Percentiles rank a stretch among this genome's conserved stretches.
Conservation (phyloP, 2,329 filamentous ascomycete species). For the Fusarium sp. region DNA sequence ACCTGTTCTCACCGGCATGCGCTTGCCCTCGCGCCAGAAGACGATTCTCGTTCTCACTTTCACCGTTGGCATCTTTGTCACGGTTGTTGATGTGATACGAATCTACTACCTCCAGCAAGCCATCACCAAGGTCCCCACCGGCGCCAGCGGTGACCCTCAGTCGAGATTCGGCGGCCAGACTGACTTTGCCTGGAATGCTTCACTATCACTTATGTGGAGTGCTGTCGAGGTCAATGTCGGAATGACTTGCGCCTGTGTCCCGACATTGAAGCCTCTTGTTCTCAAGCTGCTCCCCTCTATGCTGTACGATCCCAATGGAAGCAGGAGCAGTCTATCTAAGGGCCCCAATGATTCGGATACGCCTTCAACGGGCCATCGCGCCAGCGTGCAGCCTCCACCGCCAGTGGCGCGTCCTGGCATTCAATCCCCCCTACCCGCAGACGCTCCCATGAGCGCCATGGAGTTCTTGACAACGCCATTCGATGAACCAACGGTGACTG, state of each 20-base stretch:
- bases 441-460: constrained; percentile 51
- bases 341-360: constrained; percentile 47
- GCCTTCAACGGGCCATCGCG: constrained; percentile 39
- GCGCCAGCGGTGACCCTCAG: constrained; percentile 50
- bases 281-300: constrained; percentile 70
- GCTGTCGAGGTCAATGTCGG: constrained; percentile 91
- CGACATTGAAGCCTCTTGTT: constrained; percentile 88
- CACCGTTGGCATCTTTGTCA: constrained; percentile 86
- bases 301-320: constrained; percentile 64
- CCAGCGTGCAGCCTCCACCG: constrained; percentile 40
- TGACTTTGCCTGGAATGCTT: constrained; percentile 79
- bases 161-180: constrained; percentile 63
- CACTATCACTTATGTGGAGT: constrained; percentile 92
- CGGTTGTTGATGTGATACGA: constrained; percentile 87
- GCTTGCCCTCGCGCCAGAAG: constrained; percentile 86
- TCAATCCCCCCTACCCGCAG: constrained; percentile 38
- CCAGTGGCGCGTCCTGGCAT: constrained; percentile 32
- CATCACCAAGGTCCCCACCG: constrained; percentile 57
- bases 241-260: constrained; percentile 92
- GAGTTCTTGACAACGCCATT: constrained; percentile 62
- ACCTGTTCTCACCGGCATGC: constrained; percentile 88
- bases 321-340: constrained; percentile 46
- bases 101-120: constrained; percentile 91
- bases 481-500: constrained; percentile 33
- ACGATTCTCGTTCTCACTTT: constrained; percentile 89